Evolutionary conservation across 495 filamentous ascomycete genomes (phyloP), one percentile per base, ranked within the genome.

Genomic region (Bathelium albidoporum): DNA sequence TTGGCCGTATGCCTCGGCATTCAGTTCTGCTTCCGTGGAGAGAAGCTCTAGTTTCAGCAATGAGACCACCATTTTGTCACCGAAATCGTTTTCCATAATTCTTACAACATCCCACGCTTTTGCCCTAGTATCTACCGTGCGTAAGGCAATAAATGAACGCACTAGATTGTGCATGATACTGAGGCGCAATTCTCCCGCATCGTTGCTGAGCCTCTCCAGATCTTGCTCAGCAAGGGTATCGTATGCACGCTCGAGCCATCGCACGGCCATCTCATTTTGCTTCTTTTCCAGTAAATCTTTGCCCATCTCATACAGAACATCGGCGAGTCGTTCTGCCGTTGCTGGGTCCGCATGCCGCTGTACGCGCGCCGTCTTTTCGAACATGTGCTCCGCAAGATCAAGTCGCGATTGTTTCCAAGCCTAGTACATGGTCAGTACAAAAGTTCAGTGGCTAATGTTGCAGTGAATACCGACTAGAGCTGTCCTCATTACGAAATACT

Each of bases 381-480:
- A 91, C 76, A 93, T 81, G 71, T 88, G 83, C 60, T 94, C 88
- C 11, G 90, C 89, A 32, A 95, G 78, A 62, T 92, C 87, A 31
- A 86, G 75, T 32, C 87, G 80, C 49, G 81, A 79, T 69, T 89
- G 84, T 55, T 81, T 78, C 87, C 86, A 93, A 31, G 87, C 82
- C 88, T 95, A 65, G 1, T 31, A 59, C 28, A 65, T 44, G 65
- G 20, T 49, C 20, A 49, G n/a, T 3, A 18, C 18, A 53, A 58
- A 34, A n/a, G n/a, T 32, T 59, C 1, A 65, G 32, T 34, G 16
- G 3, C 11, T 36, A 28, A 22, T 32, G 24, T 24, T 32, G 53
- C n/a, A n/a, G 28, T 26, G 31, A 55, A 2, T 24, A 55, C 80
- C 73, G 75, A 89, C 89, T 73, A 95, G 68, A 18, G 80, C 80